These are phyloP conservation scores for Vickermania ingenoplastis DNA, from an alignment of 208 protist genomes.

Conservation along the genomic window DNA sequence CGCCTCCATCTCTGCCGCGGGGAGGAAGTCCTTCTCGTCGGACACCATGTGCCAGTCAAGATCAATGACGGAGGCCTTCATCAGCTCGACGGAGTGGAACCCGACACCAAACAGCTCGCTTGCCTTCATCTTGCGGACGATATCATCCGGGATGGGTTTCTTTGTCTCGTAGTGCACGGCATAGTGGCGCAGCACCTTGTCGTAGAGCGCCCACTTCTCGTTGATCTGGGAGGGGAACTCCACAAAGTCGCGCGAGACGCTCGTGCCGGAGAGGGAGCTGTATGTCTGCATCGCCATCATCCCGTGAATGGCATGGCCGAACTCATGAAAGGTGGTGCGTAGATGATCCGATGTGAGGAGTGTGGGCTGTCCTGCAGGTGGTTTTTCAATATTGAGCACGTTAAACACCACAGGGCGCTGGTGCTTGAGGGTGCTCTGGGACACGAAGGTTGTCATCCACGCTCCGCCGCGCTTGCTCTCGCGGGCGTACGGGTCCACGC, in stretches of 20 bases:
- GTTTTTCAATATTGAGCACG: constrained; percentile 48
- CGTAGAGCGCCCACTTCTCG: constrained; percentile 63
- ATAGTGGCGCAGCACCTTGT: constrained; percentile 38
- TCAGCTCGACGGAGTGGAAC: constrained; percentile 43
- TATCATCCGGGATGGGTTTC: constrained; percentile 29
- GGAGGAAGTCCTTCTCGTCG: constrained; percentile 15
- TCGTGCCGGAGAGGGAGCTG: constrained; percentile 35
- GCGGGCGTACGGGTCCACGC: constrained; percentile 36
- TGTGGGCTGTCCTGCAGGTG: constrained; percentile 31
- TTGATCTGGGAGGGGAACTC: constrained; percentile 78
- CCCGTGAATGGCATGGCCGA: constrained; percentile 62
- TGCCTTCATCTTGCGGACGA: constrained; percentile 39
- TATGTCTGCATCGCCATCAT: constrained; percentile 44
- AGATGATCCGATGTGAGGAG: constrained; percentile 54
- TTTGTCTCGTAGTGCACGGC: constrained; percentile 54
- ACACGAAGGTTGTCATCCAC: constrained; percentile 45
- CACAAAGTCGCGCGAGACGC: constrained; percentile 68
- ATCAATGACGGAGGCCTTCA: constrained; percentile 43
- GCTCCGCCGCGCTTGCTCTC: constrained; percentile 43
- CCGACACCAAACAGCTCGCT: constrained; percentile 22
- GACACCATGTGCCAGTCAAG: constrained; percentile 42
- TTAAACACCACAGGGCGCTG: constrained; percentile 37
- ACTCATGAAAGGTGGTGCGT: constrained; percentile 56
- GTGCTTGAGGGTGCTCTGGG: constrained; percentile 18
- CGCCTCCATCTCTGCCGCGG: constrained; percentile 25